phyloP scores from a whole-genome alignment of 2,329 filamentous ascomycete species.

The Ceratocystis colombiana region DNA sequence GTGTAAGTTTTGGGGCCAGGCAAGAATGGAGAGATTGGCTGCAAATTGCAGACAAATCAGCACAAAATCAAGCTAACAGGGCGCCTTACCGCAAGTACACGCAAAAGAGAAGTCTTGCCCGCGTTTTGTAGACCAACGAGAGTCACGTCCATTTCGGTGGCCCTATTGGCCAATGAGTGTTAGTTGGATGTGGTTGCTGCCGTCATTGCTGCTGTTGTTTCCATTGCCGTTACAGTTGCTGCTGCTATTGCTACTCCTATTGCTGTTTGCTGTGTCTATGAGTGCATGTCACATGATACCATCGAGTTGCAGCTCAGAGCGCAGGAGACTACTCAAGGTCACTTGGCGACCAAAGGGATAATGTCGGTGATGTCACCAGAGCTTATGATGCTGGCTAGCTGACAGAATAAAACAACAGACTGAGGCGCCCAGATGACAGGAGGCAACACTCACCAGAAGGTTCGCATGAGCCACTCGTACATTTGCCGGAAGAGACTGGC shows the following conservation, averaged over 20 bases:
- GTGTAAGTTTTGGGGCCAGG: background rate
- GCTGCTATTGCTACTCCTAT: background rate
- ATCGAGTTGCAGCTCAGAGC: background rate
- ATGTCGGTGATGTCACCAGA: background rate
- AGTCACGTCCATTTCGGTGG: constrained; percentile 98
- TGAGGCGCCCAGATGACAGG: background rate
- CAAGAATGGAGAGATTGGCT: background rate
- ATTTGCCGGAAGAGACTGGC: constrained; percentile 84
- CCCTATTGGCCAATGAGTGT: constrained; percentile 47
- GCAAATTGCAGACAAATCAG: background rate
- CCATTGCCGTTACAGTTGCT: background rate
- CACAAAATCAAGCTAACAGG: background rate
- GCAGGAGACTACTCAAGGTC: background rate
- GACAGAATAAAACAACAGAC: background rate
- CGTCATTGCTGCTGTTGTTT: background rate
- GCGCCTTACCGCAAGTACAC: constrained; percentile 82
- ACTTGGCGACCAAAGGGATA: background rate
- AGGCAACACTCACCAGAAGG: constrained; percentile 69
- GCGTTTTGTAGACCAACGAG: constrained; percentile 98
- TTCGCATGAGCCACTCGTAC: constrained; percentile 96
- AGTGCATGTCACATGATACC: background rate
- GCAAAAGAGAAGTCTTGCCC: constrained; percentile 88
- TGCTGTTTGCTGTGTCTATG: background rate
- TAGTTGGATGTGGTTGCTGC: constrained; percentile 7
- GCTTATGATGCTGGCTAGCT: background rate